Conservation (phyloP, 495 filamentous ascomycete species). For the Filosporella fistucella region DNA sequence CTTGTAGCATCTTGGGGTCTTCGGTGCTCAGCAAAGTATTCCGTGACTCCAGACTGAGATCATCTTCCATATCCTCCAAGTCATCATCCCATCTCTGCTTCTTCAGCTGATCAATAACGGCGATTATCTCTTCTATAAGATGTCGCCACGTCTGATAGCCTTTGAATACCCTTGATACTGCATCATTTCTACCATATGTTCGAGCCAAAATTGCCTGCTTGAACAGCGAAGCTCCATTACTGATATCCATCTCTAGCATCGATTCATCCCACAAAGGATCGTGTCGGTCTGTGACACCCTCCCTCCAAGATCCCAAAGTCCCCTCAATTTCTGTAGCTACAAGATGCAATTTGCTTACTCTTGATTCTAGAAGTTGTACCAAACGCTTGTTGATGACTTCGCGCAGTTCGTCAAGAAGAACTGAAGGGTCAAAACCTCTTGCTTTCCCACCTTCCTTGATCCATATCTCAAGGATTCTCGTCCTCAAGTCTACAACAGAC, state of each 20-base stretch:
- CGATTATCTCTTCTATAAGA: conserved; percentile 54
- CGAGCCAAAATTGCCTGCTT: conserved; percentile 39
- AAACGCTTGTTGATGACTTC: conserved; percentile 63
- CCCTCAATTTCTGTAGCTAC: conserved; percentile 54
- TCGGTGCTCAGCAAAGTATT: conserved; percentile 62
- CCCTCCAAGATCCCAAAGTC: conserved; percentile 47
- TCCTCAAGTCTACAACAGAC: conserved; percentile 62
- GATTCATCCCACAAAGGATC: conserved; percentile 58
- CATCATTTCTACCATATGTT: conserved; percentile 60
- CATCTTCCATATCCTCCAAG: conserved; percentile 68
- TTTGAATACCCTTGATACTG: conserved; percentile 52
- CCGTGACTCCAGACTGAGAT: conserved; percentile 63
- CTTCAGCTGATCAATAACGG: conserved; percentile 60
- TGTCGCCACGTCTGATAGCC: conserved; percentile 65
- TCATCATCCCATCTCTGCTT: conserved; percentile 73
- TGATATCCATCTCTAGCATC: conserved; percentile 39
- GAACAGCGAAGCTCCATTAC: conserved; percentile 37
- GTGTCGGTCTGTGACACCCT: conserved; percentile 38
- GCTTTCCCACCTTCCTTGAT: conserved; percentile 49
- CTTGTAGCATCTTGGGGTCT: conserved; percentile 62
- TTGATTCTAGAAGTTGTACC: conserved; percentile 49
- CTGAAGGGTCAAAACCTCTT: conserved; percentile 50
- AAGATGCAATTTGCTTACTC: conserved; percentile 51
- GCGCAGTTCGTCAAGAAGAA: conserved; percentile 64
- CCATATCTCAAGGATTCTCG: conserved; percentile 70